A percentile compares a stretch with the other conserved stretches of the same genome.
These are phyloP conservation scores for Gyromitra esculenta DNA, from an alignment of 2,329 filamentous ascomycete genomes.

Conservation along the genomic window DNA sequence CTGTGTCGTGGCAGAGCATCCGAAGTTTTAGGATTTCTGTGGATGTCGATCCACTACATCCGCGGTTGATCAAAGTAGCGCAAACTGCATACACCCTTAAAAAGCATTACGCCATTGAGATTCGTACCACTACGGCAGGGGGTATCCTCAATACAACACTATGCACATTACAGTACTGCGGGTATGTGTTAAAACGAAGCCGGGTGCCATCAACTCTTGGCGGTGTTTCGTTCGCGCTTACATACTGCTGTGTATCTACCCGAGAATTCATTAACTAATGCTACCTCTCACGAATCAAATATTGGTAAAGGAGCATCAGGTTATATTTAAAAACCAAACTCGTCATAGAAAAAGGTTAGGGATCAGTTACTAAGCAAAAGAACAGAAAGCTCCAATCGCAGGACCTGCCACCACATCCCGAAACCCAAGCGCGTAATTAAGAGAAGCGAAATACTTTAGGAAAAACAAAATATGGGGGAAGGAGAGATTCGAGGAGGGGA, in stretches of 20 bases:
- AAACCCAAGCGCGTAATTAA: slow-evolving; percentile 40
- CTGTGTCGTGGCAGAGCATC: slow-evolving; percentile 6
- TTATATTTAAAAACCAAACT: slow-evolving; percentile 39
- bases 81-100: neutral
- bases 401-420: slow-evolving; percentile 15
- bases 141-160: neutral
- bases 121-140: neutral
- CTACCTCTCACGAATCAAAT: neutral
- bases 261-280: slow-evolving; percentile 1
- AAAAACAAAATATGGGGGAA: slow-evolving; percentile 16
- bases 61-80: neutral
- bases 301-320: slow-evolving; percentile 13
- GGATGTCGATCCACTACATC: slow-evolving; percentile 1
- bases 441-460: slow-evolving; percentile 24
- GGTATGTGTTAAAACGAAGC: neutral
- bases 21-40: neutral
- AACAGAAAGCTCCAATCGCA: slow-evolving; percentile 10
- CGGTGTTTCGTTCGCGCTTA: slow-evolving; percentile 6
- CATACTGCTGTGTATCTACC: slow-evolving; percentile 8
- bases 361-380: slow-evolving; percentile 29
- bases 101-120: neutral
- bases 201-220: slow-evolving; percentile 15
- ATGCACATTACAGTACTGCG: neutral
- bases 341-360: slow-evolving; percentile 22
- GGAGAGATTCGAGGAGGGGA: slow-evolving; percentile 47